A percentile compares a stretch with the other conserved stretches of the same genome.
These are phyloP conservation scores for Pharnaceum exiguum DNA, from an alignment of 148 eudicot genomes.

Conservation along the genomic window DNA sequence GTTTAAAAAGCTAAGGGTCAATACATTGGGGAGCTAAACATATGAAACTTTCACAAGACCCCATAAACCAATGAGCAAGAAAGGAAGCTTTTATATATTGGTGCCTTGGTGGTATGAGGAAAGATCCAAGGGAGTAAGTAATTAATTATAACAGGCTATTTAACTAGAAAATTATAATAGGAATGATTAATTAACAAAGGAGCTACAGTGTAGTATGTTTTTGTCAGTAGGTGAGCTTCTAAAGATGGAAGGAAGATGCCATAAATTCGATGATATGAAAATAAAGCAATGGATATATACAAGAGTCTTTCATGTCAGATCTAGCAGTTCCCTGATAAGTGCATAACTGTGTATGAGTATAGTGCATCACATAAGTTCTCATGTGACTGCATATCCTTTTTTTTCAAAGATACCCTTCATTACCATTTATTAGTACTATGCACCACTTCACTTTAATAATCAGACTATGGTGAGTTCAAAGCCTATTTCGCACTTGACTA, in stretches of 20 bases:
- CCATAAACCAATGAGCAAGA: slow-evolving; percentile 27
- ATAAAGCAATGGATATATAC: background rate
- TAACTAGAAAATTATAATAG: background rate
- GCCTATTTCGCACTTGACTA: background rate
- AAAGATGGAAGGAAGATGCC: slow-evolving; percentile 15
- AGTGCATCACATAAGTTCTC: slow-evolving; percentile 25
- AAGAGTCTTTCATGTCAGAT: slow-evolving; percentile 23
- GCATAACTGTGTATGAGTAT: slow-evolving; percentile 8
- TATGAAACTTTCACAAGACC: slow-evolving; percentile 29
- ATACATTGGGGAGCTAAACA: slow-evolving; percentile 31
- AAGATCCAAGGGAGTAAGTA: slow-evolving; percentile 14
- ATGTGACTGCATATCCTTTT: slow-evolving; percentile 25
- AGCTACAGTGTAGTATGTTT: slow-evolving; percentile 8
- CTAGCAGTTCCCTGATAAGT: too few relatives aligned
- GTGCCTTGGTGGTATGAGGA: slow-evolving; percentile 6
- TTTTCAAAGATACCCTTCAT: slow-evolving; percentile 9
- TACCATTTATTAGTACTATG: too few relatives aligned
- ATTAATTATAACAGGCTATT: background rate
- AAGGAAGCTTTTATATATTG: slow-evolving; percentile 14
- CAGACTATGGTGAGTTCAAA: background rate
- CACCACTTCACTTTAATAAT: background rate
- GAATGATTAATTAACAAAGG: background rate
- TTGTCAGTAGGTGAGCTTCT: slow-evolving; percentile 28
- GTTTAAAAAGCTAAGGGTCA: slow-evolving; percentile 41
- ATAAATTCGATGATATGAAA: background rate